Percentiles rank a stretch among this genome's conserved stretches.
These are phyloP conservation scores for Magnaporthales sp. DNA, from an alignment of 2,329 filamentous ascomycete genomes.

Conservation along the genomic window DNA sequence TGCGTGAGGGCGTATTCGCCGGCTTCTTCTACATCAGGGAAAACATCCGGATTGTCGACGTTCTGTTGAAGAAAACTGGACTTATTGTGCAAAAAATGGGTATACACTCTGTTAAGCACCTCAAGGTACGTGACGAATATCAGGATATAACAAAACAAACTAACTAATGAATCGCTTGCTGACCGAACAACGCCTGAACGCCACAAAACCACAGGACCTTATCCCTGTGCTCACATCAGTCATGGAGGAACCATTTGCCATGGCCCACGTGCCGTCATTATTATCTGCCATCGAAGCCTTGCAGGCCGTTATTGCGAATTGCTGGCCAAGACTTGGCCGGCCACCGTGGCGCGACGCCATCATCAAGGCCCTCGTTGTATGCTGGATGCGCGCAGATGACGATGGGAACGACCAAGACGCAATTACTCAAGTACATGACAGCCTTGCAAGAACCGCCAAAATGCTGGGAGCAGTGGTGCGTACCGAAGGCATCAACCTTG, in stretches of 20 bases:
- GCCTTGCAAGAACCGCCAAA: slow-evolving; percentile 22
- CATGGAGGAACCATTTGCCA: slow-evolving; percentile 60
- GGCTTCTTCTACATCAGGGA: slow-evolving; percentile 50
- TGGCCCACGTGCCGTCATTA: slow-evolving; percentile 44
- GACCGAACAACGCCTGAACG: not conserved
- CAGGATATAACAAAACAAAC: not conserved
- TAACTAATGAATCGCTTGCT: not conserved
- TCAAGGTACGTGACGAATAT: slow-evolving; percentile 40
- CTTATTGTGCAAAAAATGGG: slow-evolving; percentile 47
- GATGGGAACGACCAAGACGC: slow-evolving; percentile 14
- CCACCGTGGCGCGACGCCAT: slow-evolving; percentile 53
- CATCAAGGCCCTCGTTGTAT: slow-evolving; percentile 50
- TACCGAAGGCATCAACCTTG: slow-evolving; percentile 16
- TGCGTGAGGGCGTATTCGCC: slow-evolving; percentile 47
- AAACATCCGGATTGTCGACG: slow-evolving; percentile 45
- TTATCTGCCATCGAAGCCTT: slow-evolving; percentile 43
- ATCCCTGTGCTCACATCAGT: slow-evolving; percentile 58
- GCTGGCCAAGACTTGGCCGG: slow-evolving; percentile 57
- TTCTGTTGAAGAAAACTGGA: slow-evolving; percentile 43
- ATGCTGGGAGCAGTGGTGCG: slow-evolving; percentile 25
- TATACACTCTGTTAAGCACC: slow-evolving; percentile 56
- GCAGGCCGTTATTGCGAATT: slow-evolving; percentile 48
- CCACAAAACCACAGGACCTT: slow-evolving; percentile 38
- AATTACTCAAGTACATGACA: not conserved
- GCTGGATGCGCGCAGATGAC: slow-evolving; percentile 51